A percentile compares a stretch with the other conserved stretches of the same genome.
phyloP scores from a whole-genome alignment of 768 basidiomycete species.

The Kwoniella sp. region DNA sequence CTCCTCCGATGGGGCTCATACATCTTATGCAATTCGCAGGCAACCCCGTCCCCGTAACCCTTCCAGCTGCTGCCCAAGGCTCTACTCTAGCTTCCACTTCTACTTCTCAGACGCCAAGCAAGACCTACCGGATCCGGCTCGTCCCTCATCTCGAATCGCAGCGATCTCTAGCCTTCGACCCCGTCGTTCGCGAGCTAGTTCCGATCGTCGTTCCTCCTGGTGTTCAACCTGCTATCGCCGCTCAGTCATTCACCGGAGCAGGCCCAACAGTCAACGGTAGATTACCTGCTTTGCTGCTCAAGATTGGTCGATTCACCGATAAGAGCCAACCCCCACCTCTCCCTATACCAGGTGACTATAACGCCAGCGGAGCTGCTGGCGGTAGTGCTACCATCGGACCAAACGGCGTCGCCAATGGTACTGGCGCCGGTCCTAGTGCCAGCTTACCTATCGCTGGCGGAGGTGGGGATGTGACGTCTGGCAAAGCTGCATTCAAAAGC shows the following conservation, averaged over 20 bases:
- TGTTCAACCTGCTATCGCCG: constrained; percentile 27
- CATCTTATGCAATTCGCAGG: background rate
- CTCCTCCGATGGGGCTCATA: background rate
- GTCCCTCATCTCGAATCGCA: constrained; percentile 92
- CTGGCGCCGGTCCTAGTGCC: constrained; percentile 9
- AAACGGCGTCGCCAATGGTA: constrained; percentile 24
- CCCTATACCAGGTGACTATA: constrained; percentile 8
- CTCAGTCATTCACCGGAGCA: constrained; percentile 24
- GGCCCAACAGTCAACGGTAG: constrained; percentile 33
- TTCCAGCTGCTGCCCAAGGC: constrained; percentile 3
- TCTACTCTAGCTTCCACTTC: background rate
- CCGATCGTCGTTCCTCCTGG: constrained; percentile 39
- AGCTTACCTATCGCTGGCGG: constrained; percentile 47
- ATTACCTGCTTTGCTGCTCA: constrained; percentile 59
- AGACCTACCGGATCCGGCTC: constrained; percentile 77
- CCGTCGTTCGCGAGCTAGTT: constrained; percentile 80
- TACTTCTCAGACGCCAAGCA: constrained; percentile 14
- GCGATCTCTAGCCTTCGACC: constrained; percentile 86
- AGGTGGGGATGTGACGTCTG: constrained; percentile 61
- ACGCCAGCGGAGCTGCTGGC: constrained; percentile 2
- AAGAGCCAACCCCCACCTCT: constrained; percentile 54
- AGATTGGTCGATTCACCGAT: constrained; percentile 94
- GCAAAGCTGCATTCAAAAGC: constrained; percentile 89
- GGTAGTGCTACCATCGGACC: constrained; percentile 60
- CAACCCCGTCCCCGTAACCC: background rate